Percentiles rank a stretch among this genome's conserved stretches.
phyloP scores from a whole-genome alignment of 2,329 filamentous ascomycete species.

The Trichoderma aggressivum region DNA sequence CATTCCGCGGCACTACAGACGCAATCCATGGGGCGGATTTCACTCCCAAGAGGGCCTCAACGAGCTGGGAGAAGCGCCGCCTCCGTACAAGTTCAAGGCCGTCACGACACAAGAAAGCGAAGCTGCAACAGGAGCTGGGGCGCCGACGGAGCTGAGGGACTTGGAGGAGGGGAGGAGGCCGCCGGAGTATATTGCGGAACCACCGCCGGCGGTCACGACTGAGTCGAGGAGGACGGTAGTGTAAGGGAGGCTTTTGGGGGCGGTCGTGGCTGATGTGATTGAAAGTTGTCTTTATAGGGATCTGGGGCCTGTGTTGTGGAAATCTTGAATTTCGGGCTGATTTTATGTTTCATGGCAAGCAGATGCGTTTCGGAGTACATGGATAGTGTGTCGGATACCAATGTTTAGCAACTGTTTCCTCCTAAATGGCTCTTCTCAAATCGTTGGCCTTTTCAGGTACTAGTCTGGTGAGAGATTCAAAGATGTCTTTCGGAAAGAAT shows the following conservation, averaged over 20 bases:
- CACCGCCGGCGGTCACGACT: conserved; percentile 25
- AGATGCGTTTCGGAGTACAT: neutral
- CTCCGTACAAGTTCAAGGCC: conserved; percentile 51
- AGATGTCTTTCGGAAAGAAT: neutral
- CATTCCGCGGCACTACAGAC: conserved; percentile 10
- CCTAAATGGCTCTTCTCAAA: neutral
- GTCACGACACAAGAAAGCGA: conserved; percentile 22
- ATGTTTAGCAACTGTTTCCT: neutral
- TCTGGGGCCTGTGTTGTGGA: neutral
- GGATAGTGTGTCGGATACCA: neutral
- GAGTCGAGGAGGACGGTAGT: conserved; percentile 17
- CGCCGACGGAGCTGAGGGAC: conserved; percentile 25
- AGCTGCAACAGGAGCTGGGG: neutral
- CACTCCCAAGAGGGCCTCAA: conserved; percentile 54
- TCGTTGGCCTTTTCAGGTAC: neutral
- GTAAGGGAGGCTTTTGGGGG: neutral
- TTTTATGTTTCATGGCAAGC: neutral
- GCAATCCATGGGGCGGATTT: conserved; percentile 25
- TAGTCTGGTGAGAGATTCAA: neutral
- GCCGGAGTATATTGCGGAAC: conserved; percentile 30
- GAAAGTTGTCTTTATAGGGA: no score
- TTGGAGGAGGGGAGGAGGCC: conserved; percentile 28
- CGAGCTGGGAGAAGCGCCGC: conserved; percentile 62
- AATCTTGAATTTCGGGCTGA: neutral
- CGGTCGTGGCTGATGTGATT: neutral